Conservation (phyloP, 352 stramenopile genomes). For the Globisporangium mamillatum region DNA sequence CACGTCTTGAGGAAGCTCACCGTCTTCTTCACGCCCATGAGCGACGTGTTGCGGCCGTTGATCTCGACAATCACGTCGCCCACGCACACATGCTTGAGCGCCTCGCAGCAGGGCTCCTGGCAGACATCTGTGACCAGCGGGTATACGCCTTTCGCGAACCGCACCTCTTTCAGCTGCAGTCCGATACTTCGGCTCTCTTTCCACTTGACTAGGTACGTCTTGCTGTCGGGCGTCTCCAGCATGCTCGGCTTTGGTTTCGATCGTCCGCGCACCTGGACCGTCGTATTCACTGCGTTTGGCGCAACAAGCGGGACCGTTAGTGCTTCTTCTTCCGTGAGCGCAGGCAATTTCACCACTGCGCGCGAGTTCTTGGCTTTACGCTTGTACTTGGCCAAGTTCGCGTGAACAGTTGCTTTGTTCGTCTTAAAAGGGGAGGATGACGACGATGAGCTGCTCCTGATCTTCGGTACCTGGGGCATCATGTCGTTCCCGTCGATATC, state of each 20-base stretch:
- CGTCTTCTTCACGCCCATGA: slow-evolving; percentile 89
- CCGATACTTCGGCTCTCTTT: slow-evolving; percentile 86
- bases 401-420: slow-evolving; percentile 42
- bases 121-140: slow-evolving; percentile 81
- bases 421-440: slow-evolving; percentile 25
- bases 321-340: slow-evolving; percentile 52
- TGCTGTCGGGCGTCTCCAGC: slow-evolving; percentile 76
- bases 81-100: slow-evolving; percentile 79
- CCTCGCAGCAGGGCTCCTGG: slow-evolving; percentile 80
- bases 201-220: slow-evolving; percentile 86
- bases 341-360: slow-evolving; percentile 58
- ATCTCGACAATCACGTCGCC: slow-evolving; percentile 87
- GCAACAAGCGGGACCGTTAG: slow-evolving; percentile 77
- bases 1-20: slow-evolving; percentile 84
- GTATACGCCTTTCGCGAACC: slow-evolving; percentile 72
- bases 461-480: slow-evolving; percentile 41
- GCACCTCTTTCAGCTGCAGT: slow-evolving; percentile 80
- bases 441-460: slow-evolving; percentile 22
- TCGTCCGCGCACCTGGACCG: slow-evolving; percentile 74
- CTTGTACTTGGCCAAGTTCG: slow-evolving; percentile 74
- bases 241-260: slow-evolving; percentile 76
- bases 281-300: slow-evolving; percentile 82
- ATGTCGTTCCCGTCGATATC: slow-evolving; percentile 59
- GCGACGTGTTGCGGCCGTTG: slow-evolving; percentile 85
- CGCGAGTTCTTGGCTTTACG: slow-evolving; percentile 72